A percentile compares a stretch with the other conserved stretches of the same genome.
phyloP scores from a whole-genome alignment of 306 rosid genomes.

The Cicer cuneatum region DNA sequence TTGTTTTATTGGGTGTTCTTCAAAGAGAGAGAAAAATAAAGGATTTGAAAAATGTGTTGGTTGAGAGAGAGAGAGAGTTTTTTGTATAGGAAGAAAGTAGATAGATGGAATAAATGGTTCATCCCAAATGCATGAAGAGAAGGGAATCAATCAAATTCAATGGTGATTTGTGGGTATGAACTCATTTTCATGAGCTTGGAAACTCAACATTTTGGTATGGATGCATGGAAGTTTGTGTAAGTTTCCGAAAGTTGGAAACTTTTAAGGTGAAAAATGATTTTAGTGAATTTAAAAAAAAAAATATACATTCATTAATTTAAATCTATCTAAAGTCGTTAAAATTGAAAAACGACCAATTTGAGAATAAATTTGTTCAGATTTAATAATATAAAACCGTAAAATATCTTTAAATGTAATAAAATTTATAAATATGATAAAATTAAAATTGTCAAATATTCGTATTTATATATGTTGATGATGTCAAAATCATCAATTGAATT shows the following conservation, averaged over 20 bases:
- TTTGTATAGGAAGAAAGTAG: neutral
- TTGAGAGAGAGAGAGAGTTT: neutral
- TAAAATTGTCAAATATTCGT: too few relatives aligned
- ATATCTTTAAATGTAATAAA: too few relatives aligned
- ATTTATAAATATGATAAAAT: too few relatives aligned
- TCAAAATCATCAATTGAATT: too few relatives aligned
- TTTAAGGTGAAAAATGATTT: too few relatives aligned
- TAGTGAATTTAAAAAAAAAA: too few relatives aligned
- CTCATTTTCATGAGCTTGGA: conserved; percentile 19
- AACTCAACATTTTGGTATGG: conserved; percentile 29
- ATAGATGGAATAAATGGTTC: neutral
- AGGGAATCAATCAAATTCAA: conserved; percentile 7
- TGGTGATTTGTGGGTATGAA: conserved; percentile 41
- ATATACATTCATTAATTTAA: too few relatives aligned
- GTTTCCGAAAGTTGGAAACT: neutral
- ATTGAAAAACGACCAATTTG: too few relatives aligned
- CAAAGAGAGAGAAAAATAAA: neutral
- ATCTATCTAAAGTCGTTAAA: too few relatives aligned
- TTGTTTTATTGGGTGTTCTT: neutral
- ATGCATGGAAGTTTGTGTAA: conserved; percentile 4
- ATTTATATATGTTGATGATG: too few relatives aligned
- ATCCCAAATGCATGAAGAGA: conserved; percentile 35
- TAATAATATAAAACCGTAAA: too few relatives aligned
- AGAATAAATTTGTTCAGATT: too few relatives aligned
- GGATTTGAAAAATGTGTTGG: neutral